Evolutionary conservation across 768 basidiomycete species (phyloP).

Genomic region (Mycena galopus): DNA sequence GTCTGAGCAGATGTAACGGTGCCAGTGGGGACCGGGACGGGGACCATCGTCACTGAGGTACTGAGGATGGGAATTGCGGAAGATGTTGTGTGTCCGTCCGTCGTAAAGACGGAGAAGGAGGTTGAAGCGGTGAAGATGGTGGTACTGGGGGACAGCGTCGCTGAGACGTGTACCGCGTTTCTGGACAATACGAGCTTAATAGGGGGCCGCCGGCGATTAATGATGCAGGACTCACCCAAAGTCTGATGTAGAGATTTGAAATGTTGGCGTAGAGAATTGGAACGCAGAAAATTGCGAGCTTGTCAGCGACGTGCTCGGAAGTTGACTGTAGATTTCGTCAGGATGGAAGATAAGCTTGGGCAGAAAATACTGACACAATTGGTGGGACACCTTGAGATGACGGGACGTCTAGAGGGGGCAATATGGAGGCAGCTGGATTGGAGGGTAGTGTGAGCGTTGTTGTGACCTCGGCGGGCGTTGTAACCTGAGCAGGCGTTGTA

Average conservation of each 20-base stretch:
- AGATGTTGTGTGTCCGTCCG: neutral
- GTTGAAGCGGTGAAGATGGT: conserved; percentile 7
- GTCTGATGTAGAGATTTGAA: conserved; percentile 11
- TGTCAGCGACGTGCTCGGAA: neutral
- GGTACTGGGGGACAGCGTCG: conserved; percentile 14
- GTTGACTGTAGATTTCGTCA: neutral
- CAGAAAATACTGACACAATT: neutral
- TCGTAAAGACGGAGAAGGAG: conserved; percentile 13
- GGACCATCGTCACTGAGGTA: neutral
- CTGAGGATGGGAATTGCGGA: conserved; percentile 2
- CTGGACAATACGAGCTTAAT: neutral
- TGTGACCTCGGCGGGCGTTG: no score
- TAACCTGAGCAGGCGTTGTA: no score
- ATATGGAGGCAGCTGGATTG: no score
- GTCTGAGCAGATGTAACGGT: neutral
- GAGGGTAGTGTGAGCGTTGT: no score
- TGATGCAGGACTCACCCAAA: neutral
- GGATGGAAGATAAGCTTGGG: neutral
- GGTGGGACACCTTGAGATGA: neutral
- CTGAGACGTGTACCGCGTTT: neutral
- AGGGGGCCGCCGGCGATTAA: neutral
- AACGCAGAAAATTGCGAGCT: neutral
- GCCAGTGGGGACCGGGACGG: conserved; percentile 5
- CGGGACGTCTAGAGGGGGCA: no score
- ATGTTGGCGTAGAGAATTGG: no score